These are phyloP conservation scores for Lycium ferocissimum DNA, from an alignment of 257 asterid species.

Conservation along the genomic window DNA sequence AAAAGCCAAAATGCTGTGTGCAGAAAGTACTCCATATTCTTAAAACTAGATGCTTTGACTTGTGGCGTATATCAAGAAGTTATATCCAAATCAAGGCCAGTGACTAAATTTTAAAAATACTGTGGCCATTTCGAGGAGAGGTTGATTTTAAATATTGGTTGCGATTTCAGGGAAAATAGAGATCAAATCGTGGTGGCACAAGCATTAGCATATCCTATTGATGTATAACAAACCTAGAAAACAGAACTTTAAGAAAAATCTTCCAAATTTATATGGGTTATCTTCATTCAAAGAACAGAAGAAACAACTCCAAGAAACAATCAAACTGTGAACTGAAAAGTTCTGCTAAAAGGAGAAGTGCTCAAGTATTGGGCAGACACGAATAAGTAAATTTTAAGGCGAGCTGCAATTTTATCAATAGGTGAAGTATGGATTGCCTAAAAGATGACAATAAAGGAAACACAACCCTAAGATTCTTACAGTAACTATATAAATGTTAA, in stretches of 20 bases:
- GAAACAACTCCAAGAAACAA: constrained; percentile 9
- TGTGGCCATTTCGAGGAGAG: not conserved
- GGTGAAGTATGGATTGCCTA: constrained; percentile 14
- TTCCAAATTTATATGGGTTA: constrained; percentile 18
- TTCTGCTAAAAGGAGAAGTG: not conserved
- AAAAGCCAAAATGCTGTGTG: not conserved
- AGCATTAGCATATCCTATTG: not conserved
- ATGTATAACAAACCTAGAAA: not conserved
- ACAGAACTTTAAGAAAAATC: not conserved
- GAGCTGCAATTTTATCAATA: not conserved
- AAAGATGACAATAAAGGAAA: not conserved
- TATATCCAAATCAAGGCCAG: not conserved
- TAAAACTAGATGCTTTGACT: not conserved
- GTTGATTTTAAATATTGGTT: not conserved
- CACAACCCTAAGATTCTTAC: not conserved
- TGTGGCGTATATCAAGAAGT: not conserved
- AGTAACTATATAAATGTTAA: not conserved
- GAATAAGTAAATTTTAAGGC: not conserved
- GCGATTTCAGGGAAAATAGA: not conserved
- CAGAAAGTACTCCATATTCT: constrained; percentile 7
- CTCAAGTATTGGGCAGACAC: not conserved
- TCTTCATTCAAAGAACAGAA: constrained; percentile 9
- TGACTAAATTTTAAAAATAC: not conserved
- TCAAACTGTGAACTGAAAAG: not conserved
- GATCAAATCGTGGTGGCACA: not conserved